Percentiles rank a stretch among this genome's conserved stretches.
These are phyloP conservation scores for Yamadazyma kitorensis DNA, from an alignment of 805 yeast species.

Conservation along the genomic window DNA sequence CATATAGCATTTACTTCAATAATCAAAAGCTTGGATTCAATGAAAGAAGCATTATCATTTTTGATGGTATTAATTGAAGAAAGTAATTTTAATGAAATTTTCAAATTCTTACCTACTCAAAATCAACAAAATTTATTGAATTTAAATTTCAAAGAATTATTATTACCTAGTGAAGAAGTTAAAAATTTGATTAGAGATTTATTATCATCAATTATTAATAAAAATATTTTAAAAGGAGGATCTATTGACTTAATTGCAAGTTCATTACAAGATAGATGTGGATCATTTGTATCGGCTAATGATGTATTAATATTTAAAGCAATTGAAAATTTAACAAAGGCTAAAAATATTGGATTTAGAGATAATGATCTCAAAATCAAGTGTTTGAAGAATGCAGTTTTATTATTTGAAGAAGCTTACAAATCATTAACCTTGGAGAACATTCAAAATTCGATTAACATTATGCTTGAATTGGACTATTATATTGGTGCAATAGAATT, in stretches of 20 bases:
- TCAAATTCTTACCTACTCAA: slow-evolving; percentile 65
- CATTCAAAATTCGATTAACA: slow-evolving; percentile 73
- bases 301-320: slow-evolving; percentile 95
- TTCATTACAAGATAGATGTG: slow-evolving; percentile 87
- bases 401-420: slow-evolving; percentile 74
- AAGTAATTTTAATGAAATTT: slow-evolving; percentile 59
- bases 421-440: slow-evolving; percentile 76
- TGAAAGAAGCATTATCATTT: slow-evolving; percentile 89
- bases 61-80: slow-evolving; percentile 79
- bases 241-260: slow-evolving; percentile 88
- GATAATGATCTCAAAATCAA: slow-evolving; percentile 68
- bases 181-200: slow-evolving; percentile 77
- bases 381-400: slow-evolving; percentile 71
- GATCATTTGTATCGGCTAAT: slow-evolving; percentile 88
- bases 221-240: slow-evolving; percentile 86
- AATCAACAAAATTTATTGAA: slow-evolving; percentile 65
- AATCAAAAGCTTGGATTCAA: slow-evolving; percentile 66
- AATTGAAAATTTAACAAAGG: slow-evolving; percentile 84
- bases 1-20: slow-evolving; percentile 82
- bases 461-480: slow-evolving; percentile 73
- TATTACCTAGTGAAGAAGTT: slow-evolving; percentile 65
- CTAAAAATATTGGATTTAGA: slow-evolving; percentile 67
- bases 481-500: slow-evolving; percentile 85
- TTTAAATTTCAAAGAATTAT: slow-evolving; percentile 70
- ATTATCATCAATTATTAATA: slow-evolving; percentile 83